These are phyloP conservation scores for Globisporangium okanoganense DNA, from an alignment of 352 stramenopile genomes.

Conservation along the genomic window DNA sequence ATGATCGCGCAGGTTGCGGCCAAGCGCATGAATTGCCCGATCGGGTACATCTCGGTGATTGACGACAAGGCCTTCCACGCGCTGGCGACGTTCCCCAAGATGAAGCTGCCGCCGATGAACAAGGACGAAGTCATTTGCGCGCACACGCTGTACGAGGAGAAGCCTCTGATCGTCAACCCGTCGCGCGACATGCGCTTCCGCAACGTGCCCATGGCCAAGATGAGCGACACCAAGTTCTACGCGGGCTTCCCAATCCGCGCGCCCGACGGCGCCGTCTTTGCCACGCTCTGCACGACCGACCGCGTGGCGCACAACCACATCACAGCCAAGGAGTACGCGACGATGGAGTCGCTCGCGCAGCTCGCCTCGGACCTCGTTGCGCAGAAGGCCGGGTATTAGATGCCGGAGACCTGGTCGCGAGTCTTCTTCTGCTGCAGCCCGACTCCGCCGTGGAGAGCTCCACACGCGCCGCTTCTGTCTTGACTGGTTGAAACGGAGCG, in stretches of 20 bases:
- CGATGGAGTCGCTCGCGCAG: conserved; percentile 55
- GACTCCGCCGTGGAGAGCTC: not conserved
- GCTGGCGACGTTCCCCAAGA: conserved; percentile 1
- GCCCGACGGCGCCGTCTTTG: conserved; percentile 42
- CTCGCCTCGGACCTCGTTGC: conserved; percentile 41
- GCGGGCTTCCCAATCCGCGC: conserved; percentile 52
- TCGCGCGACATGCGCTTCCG: conserved; percentile 52
- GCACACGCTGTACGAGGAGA: conserved; percentile 52
- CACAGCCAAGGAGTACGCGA: conserved; percentile 60
- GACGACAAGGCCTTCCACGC: conserved; percentile 46
- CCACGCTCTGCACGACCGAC: conserved; percentile 45
- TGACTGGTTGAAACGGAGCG: no score
- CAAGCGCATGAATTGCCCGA: conserved; percentile 39
- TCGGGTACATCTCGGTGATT: conserved; percentile 57
- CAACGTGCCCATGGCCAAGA: conserved; percentile 40
- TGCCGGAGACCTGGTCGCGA: no score
- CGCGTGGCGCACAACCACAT: conserved; percentile 41
- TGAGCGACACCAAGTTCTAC: conserved; percentile 51
- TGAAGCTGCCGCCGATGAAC: conserved; percentile 10
- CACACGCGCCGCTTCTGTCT: not conserved
- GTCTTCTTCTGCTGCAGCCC: not conserved
- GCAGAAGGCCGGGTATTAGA: conserved; percentile 3
- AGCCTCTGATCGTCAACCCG: conserved; percentile 50
- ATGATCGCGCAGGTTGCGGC: conserved; percentile 48
- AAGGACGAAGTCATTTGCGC: conserved; percentile 47